phyloP scores from a whole-genome alignment of 331 rosid species.

The Pyracantha coccinea region DNA sequence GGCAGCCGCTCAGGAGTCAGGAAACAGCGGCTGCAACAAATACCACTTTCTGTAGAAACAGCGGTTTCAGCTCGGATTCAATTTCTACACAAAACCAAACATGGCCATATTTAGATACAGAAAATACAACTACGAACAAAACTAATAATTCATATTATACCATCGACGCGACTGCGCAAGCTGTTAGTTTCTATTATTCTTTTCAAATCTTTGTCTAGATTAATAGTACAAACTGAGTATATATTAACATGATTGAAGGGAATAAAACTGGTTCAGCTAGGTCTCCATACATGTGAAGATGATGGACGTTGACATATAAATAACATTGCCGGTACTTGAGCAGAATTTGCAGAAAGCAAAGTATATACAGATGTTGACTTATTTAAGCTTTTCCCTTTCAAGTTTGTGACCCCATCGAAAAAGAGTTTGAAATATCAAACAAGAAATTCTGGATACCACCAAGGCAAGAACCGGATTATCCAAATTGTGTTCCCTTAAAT shows the following conservation, averaged over 20 bases:
- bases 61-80: conserved; percentile 21
- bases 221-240: too few relatives aligned
- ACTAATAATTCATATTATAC: too few relatives aligned
- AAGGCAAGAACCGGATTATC: not conserved
- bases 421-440: not conserved
- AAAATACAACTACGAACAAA: too few relatives aligned
- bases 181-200: not conserved
- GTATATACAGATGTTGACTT: not conserved
- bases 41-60: conserved; percentile 28
- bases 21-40: conserved; percentile 49
- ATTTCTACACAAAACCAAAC: not conserved
- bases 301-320: conserved; percentile 2
- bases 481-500: not conserved
- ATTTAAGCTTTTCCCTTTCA: not conserved
- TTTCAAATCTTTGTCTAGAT: not conserved
- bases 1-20: conserved; percentile 6
- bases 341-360: not conserved
- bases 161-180: not conserved
- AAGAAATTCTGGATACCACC: not conserved
- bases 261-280: not conserved
- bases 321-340: not conserved
- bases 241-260: not conserved
- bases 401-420: not conserved
- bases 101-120: not conserved
- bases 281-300: not conserved